Evolutionary conservation across 2,329 filamentous ascomycete species (phyloP), one percentile per base, ranked within the genome.

Genomic region (Fusarium haematococcum): DNA sequence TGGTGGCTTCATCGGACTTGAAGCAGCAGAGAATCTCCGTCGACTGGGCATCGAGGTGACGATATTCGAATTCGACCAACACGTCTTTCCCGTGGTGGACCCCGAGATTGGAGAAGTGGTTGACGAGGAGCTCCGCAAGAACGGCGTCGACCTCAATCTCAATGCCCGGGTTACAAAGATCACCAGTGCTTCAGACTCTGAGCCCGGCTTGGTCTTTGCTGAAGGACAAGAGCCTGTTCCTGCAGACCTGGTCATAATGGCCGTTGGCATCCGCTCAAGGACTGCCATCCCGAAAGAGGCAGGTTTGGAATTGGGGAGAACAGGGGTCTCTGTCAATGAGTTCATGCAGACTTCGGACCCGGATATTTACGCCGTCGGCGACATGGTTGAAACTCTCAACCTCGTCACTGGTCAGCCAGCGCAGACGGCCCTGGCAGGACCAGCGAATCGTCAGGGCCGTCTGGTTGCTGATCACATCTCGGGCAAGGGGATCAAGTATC

Each of bases 1-100:
- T 3, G 63, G 45, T 10, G 67, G 67, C 25, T 69, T 69, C 57
- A 69, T 69, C n/a, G 67, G 67, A n/a, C 50, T 69, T 3, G 67
- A 69, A 25, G 63, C 58, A 35, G 57, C 67, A 23, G 67, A 69
- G 33, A 69, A 69, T 18, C 32, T 69, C 20, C 58, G 50, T 25
- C 41, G 65, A 10, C 11, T 67, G 1, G 67, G 67, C 8, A 50
- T 69, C n/a, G 52, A 69, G 6, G 67, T 69, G 5, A 57, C 67
- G 4, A 35, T 69, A 5, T 59, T 69, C 20, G 67, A 69, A 52
- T 57, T 50, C 39, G 59, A 57, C 14, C 58, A 52, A 9, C 67
- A 69, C 27, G 64, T 69, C 50, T 57, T 69, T 23, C 67, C 67
- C 18, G 32, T 57, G 3, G 58, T 67, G 6, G 63, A 69, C 25